Conservation (phyloP, 306 rosid species). For the Albizia julibrissin region DNA sequence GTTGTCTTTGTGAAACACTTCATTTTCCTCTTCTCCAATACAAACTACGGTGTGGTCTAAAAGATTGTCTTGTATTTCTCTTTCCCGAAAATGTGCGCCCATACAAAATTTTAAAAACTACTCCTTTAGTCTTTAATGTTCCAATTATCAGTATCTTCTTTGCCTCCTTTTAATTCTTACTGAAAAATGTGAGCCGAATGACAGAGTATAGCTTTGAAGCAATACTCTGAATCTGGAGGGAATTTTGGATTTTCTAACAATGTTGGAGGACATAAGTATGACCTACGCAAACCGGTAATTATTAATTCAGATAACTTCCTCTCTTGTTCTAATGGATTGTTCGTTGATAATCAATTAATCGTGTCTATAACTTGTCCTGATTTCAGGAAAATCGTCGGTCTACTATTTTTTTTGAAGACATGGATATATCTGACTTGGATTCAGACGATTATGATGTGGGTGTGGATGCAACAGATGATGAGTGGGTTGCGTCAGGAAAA, state of each 20-base stretch:
- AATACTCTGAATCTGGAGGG: slow-evolving; percentile 37
- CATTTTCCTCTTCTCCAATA: too few relatives aligned
- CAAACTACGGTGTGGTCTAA: neutral
- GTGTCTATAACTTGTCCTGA: neutral
- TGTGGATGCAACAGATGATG: slow-evolving; percentile 47
- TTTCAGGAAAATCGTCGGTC: slow-evolving; percentile 77
- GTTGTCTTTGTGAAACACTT: neutral
- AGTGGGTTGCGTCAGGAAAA: slow-evolving; percentile 53
- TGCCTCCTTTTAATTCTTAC: neutral
- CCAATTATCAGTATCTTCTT: neutral
- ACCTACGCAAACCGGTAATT: slow-evolving; percentile 77
- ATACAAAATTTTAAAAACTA: slow-evolving; percentile 3
- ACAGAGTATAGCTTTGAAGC: slow-evolving; percentile 56
- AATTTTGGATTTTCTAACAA: slow-evolving; percentile 29
- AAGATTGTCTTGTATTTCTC: neutral
- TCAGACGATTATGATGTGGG: slow-evolving; percentile 52
- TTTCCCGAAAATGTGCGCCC: slow-evolving; percentile 10
- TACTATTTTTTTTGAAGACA: slow-evolving; percentile 65
- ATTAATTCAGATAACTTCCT: neutral
- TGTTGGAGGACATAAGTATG: slow-evolving; percentile 70
- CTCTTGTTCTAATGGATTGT: neutral
- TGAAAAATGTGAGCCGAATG: slow-evolving; percentile 15
- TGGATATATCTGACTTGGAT: slow-evolving; percentile 69
- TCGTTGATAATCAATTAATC: slow-evolving; percentile 12
- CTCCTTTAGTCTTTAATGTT: neutral